A percentile compares a stretch with the other conserved stretches of the same genome.
phyloP scores from a whole-genome alignment of 2,329 filamentous ascomycete genomes.

The Diaporthe citri region DNA sequence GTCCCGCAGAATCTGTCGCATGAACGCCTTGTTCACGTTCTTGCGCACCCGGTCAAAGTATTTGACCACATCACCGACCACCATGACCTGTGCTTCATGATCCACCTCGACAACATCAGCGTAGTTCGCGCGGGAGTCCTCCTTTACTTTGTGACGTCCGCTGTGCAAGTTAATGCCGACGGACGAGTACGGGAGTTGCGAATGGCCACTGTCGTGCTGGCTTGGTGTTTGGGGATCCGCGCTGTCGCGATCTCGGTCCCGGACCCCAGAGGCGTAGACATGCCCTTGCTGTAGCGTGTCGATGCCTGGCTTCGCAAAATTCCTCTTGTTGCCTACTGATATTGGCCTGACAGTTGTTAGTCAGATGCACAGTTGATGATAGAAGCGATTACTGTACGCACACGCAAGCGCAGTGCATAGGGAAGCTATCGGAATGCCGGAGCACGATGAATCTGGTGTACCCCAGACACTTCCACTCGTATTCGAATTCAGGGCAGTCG shows the following conservation, averaged over 20 bases:
- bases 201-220: conserved; percentile 46
- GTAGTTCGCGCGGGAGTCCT: conserved; percentile 53
- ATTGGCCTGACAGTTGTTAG: conserved; percentile 47
- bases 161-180: conserved; percentile 51
- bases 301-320: conserved; percentile 53
- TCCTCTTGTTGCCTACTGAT: conserved; percentile 50
- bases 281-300: conserved; percentile 52
- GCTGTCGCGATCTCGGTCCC: conserved; percentile 43
- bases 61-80: conserved; percentile 51
- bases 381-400: conserved; percentile 44
- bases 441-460: conserved; percentile 54
- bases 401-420: conserved; percentile 53
- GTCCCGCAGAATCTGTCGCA: conserved; percentile 51
- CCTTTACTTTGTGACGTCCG: conserved; percentile 50
- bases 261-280: conserved; percentile 51
- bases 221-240: conserved; percentile 40
- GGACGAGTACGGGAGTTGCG: conserved; percentile 50
- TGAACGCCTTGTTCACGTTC: conserved; percentile 54
- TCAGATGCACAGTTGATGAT: not conserved
- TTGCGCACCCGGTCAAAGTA: conserved; percentile 53
- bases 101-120: conserved; percentile 53
- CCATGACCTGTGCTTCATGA: conserved; percentile 52
- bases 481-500: conserved; percentile 51
- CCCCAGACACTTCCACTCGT: conserved; percentile 55
- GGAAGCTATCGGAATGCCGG: conserved; percentile 52